Evolutionary conservation across 1,139 yeast genomes (phyloP).

Genomic region (Spencermartinsiella ligniputridi): DNA sequence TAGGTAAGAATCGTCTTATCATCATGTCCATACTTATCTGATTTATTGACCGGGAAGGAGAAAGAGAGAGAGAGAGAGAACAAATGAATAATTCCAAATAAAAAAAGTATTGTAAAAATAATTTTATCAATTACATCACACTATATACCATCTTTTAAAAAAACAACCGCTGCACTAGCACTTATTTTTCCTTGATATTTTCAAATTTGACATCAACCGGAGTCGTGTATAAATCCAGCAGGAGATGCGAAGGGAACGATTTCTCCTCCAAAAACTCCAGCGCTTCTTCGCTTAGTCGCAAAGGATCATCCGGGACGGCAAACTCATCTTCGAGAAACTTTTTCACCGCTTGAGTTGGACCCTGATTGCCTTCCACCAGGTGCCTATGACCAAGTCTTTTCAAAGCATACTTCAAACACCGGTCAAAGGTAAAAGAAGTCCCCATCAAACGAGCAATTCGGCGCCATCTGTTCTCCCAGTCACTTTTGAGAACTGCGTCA

Average conservation of each 20-base stretch:
- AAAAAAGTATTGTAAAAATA: neutral
- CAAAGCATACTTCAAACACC: slow-evolving; percentile 8
- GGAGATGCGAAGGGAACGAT: neutral
- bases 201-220: neutral
- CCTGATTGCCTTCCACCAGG: too few relatives aligned
- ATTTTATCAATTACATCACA: too few relatives aligned
- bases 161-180: too few relatives aligned
- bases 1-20: slow-evolving; percentile 7
- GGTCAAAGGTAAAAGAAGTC: slow-evolving; percentile 20
- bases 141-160: too few relatives aligned
- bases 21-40: slow-evolving; percentile 4
- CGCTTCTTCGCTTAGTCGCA: neutral
- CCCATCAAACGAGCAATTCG: slow-evolving; percentile 33
- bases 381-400: slow-evolving; percentile 7
- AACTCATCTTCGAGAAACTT: too few relatives aligned
- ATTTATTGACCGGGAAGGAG: neutral
- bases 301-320: too few relatives aligned
- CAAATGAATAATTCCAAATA: neutral
- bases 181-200: too few relatives aligned
- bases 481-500: slow-evolving; percentile 30
- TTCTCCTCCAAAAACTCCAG: neutral
- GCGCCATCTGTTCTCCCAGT: slow-evolving; percentile 41
- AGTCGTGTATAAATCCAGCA: neutral
- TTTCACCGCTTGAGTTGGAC: too few relatives aligned
- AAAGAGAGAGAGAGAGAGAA: neutral